Evolutionary conservation across 164 flowering plant species (phyloP).

Genomic region (Brasenia schreberi): DNA sequence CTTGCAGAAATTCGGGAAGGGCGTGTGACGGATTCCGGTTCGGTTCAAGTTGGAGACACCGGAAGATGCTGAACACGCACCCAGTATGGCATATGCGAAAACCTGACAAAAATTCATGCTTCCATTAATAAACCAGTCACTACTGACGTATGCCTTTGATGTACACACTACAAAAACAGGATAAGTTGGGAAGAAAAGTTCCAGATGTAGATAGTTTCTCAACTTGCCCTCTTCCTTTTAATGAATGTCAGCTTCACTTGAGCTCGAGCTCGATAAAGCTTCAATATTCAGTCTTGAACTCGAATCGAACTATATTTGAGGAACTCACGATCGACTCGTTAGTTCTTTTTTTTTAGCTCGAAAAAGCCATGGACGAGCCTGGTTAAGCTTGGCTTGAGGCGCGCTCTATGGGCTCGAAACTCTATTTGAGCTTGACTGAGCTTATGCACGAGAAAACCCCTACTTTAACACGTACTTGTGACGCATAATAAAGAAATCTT

Average conservation of each 20-base stretch:
- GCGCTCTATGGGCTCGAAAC: too few relatives aligned
- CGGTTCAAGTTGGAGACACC: slow-evolving; percentile 79
- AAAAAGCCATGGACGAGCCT: too few relatives aligned
- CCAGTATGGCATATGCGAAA: slow-evolving; percentile 71
- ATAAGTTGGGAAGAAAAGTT: background rate
- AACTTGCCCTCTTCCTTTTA: background rate
- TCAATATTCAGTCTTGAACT: too few relatives aligned
- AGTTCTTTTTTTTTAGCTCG: too few relatives aligned
- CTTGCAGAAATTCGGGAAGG: slow-evolving; percentile 79
- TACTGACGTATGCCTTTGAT: too few relatives aligned
- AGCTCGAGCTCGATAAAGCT: background rate
- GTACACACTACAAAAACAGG: background rate
- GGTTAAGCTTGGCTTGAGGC: too few relatives aligned
- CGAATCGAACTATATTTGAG: too few relatives aligned
- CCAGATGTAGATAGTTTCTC: background rate
- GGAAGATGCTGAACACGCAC: slow-evolving; percentile 89
- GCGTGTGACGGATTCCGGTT: slow-evolving; percentile 63
- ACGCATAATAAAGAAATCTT: too few relatives aligned
- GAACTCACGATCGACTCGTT: too few relatives aligned
- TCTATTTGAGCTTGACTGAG: too few relatives aligned
- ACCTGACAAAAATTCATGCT: slow-evolving; percentile 20
- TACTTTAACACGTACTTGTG: too few relatives aligned
- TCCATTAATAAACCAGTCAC: background rate
- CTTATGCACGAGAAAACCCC: too few relatives aligned
- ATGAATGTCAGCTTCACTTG: background rate